Percentiles rank a stretch among this genome's conserved stretches.
Conservation (phyloP, 2,329 filamentous ascomycete species). For the Alternaria novae-zelandiae region DNA sequence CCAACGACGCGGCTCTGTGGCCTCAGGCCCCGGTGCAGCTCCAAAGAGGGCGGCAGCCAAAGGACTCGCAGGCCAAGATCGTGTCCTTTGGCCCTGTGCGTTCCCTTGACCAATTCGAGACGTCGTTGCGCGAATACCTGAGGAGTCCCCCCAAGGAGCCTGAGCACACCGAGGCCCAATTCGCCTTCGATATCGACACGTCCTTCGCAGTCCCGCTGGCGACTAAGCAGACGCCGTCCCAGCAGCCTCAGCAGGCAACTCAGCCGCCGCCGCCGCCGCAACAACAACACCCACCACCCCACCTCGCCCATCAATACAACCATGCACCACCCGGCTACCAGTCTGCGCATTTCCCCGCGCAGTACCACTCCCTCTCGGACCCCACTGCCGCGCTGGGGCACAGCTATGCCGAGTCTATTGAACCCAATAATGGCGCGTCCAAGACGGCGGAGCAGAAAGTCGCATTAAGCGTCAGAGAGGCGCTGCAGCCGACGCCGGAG, state of each 20-base stretch:
- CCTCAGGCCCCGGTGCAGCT: slow-evolving; percentile 30
- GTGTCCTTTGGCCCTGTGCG: slow-evolving; percentile 37
- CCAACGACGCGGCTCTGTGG: slow-evolving; percentile 24
- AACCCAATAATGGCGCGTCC: slow-evolving; percentile 7
- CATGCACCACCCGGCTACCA: slow-evolving; percentile 39
- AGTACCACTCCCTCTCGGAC: slow-evolving; percentile 36
- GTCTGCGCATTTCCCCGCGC: slow-evolving; percentile 30
- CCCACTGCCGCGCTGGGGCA: slow-evolving; percentile 33
- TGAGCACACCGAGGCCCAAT: slow-evolving; percentile 48
- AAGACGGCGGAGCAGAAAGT: slow-evolving; percentile 32
- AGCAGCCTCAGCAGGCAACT: slow-evolving; percentile 1
- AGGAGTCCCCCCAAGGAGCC: slow-evolving; percentile 40
- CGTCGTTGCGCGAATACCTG: slow-evolving; percentile 45
- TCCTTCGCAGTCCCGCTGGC: slow-evolving; percentile 40
- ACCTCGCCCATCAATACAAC: slow-evolving; percentile 15
- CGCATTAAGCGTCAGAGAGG: slow-evolving; percentile 45
- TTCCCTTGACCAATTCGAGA: slow-evolving; percentile 46
- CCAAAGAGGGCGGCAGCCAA: slow-evolving; percentile 46
- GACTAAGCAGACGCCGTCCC: not conserved
- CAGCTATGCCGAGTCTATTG: slow-evolving; percentile 17
- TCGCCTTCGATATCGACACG: slow-evolving; percentile 48
- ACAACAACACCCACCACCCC: slow-evolving; percentile 9
- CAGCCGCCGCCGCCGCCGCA: not conserved
- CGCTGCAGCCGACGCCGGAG: slow-evolving; percentile 42
- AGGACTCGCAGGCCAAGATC: slow-evolving; percentile 45